phyloP scores from a whole-genome alignment of 2,329 filamentous ascomycete species.

The Paraconiothyrium brasiliense region DNA sequence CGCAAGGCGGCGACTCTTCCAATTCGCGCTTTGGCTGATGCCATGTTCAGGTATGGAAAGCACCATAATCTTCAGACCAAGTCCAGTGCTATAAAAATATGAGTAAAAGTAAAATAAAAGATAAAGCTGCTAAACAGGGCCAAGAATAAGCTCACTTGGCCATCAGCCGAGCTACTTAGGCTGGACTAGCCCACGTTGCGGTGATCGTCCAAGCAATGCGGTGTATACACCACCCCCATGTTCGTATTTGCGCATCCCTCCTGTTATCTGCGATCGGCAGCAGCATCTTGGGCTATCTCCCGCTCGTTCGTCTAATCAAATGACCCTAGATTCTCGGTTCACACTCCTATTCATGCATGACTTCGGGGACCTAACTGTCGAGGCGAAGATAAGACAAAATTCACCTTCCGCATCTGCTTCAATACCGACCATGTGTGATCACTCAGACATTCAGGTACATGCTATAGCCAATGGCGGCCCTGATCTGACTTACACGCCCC shows the following conservation, averaged over 20 bases:
- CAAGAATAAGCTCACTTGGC: slow-evolving; percentile 7
- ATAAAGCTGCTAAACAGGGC: neutral
- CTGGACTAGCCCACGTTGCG: neutral
- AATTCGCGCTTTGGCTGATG: neutral
- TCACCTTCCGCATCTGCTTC: slow-evolving; percentile 1
- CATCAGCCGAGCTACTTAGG: slow-evolving; percentile 2
- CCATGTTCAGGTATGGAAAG: neutral
- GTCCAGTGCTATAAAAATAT: neutral
- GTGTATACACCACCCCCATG: neutral
- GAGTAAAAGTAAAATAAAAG: neutral
- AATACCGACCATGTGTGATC: neutral
- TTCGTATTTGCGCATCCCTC: neutral
- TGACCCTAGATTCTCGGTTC: neutral
- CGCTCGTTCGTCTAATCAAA: neutral
- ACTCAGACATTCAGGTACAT: neutral
- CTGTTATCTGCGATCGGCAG: slow-evolving; percentile 4
- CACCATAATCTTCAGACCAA: neutral
- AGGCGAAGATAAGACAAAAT: neutral
- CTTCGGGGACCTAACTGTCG: neutral
- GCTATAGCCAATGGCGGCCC: neutral
- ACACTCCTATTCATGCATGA: slow-evolving; percentile 1
- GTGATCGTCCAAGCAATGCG: slow-evolving; percentile 1
- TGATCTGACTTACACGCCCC: neutral
- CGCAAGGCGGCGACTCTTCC: neutral
- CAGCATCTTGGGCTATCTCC: slow-evolving; percentile 5